Percentiles rank a stretch among this genome's conserved stretches.
Conservation (phyloP, 768 basidiomycete genomes). For the Lactarius pseudohatsudake region DNA sequence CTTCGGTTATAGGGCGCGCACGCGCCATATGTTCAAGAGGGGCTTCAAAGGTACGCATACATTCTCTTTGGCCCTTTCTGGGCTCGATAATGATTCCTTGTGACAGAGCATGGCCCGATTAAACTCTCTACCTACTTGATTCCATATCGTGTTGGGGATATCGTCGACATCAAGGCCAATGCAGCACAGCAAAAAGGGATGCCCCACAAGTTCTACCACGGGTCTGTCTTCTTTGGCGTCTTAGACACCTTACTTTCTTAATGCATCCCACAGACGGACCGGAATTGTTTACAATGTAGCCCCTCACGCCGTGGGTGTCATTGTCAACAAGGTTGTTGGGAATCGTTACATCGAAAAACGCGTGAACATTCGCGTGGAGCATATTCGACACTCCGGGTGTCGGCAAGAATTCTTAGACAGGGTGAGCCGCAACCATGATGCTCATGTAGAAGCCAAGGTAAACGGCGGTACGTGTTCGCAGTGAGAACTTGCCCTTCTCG, state of each 20-base stretch:
- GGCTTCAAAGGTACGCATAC: slow-evolving; percentile 87
- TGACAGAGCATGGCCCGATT: slow-evolving; percentile 80
- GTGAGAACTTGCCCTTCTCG: neutral
- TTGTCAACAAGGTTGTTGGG: slow-evolving; percentile 97
- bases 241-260: neutral
- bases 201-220: slow-evolving; percentile 99
- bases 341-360: slow-evolving; percentile 99
- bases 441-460: slow-evolving; percentile 82
- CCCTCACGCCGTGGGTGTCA: slow-evolving; percentile 90
- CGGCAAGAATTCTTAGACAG: slow-evolving; percentile 96
- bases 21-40: slow-evolving; percentile 99
- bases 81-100: slow-evolving; percentile 13
- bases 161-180: slow-evolving; percentile 99
- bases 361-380: slow-evolving; percentile 96
- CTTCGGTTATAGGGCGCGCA: slow-evolving; percentile 99
- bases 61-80: slow-evolving; percentile 16
- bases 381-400: slow-evolving; percentile 95
- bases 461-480: slow-evolving; percentile 70
- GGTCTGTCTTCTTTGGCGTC: slow-evolving; percentile 53
- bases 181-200: slow-evolving; percentile 99
- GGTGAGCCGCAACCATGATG: slow-evolving; percentile 87
- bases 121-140: slow-evolving; percentile 92
- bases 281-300: slow-evolving; percentile 99
- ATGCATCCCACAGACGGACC: slow-evolving; percentile 65
- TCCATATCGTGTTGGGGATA: slow-evolving; percentile 94